A percentile compares a stretch with the other conserved stretches of the same genome.
These are phyloP conservation scores for Nicotiana attenuata DNA, from an alignment of 257 asterid genomes.

Conservation along the genomic window DNA sequence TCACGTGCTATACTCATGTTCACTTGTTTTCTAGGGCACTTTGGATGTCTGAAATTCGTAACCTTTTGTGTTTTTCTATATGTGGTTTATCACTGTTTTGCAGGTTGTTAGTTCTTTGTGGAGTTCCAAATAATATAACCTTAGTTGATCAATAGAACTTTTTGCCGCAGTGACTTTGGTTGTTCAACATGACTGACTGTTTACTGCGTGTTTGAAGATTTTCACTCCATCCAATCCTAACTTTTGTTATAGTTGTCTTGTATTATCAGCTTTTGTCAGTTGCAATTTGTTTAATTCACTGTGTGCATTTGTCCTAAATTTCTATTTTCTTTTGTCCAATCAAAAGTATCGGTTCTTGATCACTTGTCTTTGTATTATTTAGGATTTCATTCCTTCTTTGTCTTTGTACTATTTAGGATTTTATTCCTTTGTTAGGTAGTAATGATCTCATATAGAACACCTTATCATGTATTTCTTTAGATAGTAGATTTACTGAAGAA, in stretches of 20 bases:
- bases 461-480: not conserved
- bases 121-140: not conserved
- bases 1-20: conserved; percentile 33
- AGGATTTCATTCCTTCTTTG: not conserved
- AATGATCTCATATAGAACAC: not conserved
- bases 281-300: not conserved
- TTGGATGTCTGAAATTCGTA: conserved; percentile 25
- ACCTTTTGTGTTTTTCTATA: conserved; percentile 18
- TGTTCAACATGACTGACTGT: not conserved
- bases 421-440: not conserved
- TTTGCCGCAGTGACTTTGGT: not conserved
- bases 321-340: not conserved
- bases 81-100: conserved; percentile 11
- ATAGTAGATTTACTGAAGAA: not conserved
- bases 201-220: not conserved
- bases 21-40: conserved; percentile 28
- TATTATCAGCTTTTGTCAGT: not conserved
- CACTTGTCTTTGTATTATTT: not conserved
- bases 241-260: not conserved
- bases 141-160: not conserved
- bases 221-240: not conserved
- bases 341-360: not conserved
- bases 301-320: not conserved
- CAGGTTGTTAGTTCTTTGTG: not conserved
- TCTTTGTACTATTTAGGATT: not conserved